phyloP scores from a whole-genome alignment of 306 rosid genomes.

The Cotoneaster glaucophyllus region DNA sequence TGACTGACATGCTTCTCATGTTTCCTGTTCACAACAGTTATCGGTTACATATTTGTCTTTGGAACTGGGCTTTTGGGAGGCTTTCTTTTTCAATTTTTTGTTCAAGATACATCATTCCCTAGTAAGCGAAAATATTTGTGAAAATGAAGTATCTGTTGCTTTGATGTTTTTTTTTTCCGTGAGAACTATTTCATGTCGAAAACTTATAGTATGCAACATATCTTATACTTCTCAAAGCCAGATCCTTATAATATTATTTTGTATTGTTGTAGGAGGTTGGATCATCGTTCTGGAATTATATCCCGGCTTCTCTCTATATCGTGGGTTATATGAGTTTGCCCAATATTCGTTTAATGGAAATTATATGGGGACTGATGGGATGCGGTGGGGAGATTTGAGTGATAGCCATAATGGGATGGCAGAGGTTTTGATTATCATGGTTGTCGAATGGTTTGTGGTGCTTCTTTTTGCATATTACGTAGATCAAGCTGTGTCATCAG shows the following conservation, averaged over 20 bases:
- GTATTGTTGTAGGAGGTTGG: slow-evolving; percentile 55
- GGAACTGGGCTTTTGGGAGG: slow-evolving; percentile 81
- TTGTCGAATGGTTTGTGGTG: slow-evolving; percentile 65
- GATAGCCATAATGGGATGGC: slow-evolving; percentile 67
- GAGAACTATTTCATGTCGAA: slow-evolving; percentile 2
- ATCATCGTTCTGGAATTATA: slow-evolving; percentile 65
- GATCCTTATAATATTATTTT: neutral
- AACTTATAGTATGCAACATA: neutral
- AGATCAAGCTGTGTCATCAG: slow-evolving; percentile 58
- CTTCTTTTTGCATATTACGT: slow-evolving; percentile 57
- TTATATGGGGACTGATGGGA: slow-evolving; percentile 58
- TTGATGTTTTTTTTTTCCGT: neutral
- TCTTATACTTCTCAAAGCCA: neutral
- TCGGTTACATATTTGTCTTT: slow-evolving; percentile 68
- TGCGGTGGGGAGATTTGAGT: slow-evolving; percentile 78
- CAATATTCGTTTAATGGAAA: slow-evolving; percentile 58
- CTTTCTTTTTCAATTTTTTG: slow-evolving; percentile 67
- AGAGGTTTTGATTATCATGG: slow-evolving; percentile 60
- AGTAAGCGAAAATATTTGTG: slow-evolving; percentile 47
- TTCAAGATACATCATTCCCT: slow-evolving; percentile 66
- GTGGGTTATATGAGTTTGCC: slow-evolving; percentile 82
- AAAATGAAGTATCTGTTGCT: neutral
- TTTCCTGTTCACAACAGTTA: slow-evolving; percentile 36
- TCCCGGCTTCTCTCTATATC: slow-evolving; percentile 78
- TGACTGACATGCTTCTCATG: slow-evolving; percentile 10